Evolutionary conservation across 148 eudicot species (phyloP).

Genomic region (Pouteria glomerata): DNA sequence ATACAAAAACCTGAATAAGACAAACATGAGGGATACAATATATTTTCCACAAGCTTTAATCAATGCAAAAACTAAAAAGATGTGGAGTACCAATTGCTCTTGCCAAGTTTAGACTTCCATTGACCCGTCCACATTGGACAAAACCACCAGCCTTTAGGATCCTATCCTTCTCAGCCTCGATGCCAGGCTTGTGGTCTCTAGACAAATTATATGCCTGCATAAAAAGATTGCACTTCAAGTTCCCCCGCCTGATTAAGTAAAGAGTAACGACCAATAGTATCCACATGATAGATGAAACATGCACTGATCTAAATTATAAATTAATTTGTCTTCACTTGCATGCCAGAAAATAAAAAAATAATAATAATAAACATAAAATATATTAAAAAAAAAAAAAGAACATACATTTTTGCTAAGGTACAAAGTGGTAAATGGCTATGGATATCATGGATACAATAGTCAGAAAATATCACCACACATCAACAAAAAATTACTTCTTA

Average conservation of each 20-base stretch:
- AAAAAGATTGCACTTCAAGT: constrained; percentile 4
- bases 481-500: too few species aligned
- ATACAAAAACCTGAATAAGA: constrained; percentile 5
- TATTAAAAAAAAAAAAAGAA: too few species aligned
- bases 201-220: constrained; percentile 67
- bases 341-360: background rate
- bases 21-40: background rate
- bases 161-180: constrained; percentile 57
- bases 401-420: background rate
- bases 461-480: too few species aligned
- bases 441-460: too few species aligned
- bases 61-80: background rate
- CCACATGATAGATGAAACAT: background rate
- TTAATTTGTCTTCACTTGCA: background rate
- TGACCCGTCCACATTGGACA: constrained; percentile 65
- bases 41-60: too few species aligned
- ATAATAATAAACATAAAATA: too few species aligned
- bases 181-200: constrained; percentile 79
- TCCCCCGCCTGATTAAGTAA: background rate
- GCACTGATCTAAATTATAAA: background rate
- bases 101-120: constrained; percentile 71
- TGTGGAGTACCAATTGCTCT: constrained; percentile 63
- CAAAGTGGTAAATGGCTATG: too few species aligned
- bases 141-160: constrained; percentile 75
- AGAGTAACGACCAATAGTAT: background rate